Evolutionary conservation across 495 filamentous ascomycete genomes (phyloP).

Genomic region (Beverwykella pulmonaria): DNA sequence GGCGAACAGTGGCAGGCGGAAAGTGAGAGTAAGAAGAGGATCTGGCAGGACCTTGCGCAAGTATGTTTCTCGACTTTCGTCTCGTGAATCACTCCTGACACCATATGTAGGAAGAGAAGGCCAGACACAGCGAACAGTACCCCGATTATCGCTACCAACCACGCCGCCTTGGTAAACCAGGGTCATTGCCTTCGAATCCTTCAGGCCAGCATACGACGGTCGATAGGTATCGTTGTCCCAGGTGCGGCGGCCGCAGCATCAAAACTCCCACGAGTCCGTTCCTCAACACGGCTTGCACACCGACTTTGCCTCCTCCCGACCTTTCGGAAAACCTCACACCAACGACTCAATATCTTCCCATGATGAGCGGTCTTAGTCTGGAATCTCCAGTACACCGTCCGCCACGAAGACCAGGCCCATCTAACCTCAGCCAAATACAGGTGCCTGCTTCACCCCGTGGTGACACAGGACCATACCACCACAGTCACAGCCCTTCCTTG

Average conservation of each 20-base stretch:
- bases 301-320: constrained; percentile 46
- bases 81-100: constrained; percentile 26
- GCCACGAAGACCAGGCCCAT: constrained; percentile 20
- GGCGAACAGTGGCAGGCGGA: constrained; percentile 87
- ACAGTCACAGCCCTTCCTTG: not conserved
- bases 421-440: constrained; percentile 26
- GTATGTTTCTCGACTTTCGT: constrained; percentile 46
- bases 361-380: constrained; percentile 50
- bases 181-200: constrained; percentile 26
- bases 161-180: constrained; percentile 62
- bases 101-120: constrained; percentile 75
- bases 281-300: constrained; percentile 51
- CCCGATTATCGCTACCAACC: constrained; percentile 95
- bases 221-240: constrained; percentile 56
- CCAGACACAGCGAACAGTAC: constrained; percentile 85
- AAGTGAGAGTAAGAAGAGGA: constrained; percentile 71
- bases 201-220: constrained; percentile 27
- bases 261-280: constrained; percentile 51
- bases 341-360: constrained; percentile 43
- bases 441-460: constrained; percentile 2
- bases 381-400: constrained; percentile 39
- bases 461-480: constrained; percentile 40
- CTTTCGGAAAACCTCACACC: constrained; percentile 39
- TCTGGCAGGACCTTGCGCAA: constrained; percentile 90
- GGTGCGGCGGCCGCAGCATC: constrained; percentile 66